These are phyloP conservation scores for Geranomyces variabilis DNA, from an alignment of 192 early-diverging fungal genomes.

Conservation along the genomic window DNA sequence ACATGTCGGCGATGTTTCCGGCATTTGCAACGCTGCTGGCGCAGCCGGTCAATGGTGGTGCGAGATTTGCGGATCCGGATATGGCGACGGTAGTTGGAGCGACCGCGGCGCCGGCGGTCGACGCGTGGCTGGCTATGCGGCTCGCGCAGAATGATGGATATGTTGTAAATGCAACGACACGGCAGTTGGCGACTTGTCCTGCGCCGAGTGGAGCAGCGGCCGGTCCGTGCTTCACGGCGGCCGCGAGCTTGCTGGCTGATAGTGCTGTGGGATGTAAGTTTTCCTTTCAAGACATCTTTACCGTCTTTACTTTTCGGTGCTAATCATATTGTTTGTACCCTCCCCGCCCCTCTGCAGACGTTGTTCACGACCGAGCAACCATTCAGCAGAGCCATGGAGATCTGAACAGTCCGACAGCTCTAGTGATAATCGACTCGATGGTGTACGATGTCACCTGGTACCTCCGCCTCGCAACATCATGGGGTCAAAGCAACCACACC, in stretches of 20 bases:
- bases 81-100: slow-evolving; percentile 1
- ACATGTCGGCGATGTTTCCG: slow-evolving; percentile 14
- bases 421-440: slow-evolving; percentile 12
- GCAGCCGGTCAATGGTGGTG: not conserved
- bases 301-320: too few relatives aligned
- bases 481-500: not conserved
- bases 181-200: slow-evolving; percentile 6
- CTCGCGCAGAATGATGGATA: not conserved
- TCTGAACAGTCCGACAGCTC: not conserved
- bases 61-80: slow-evolving; percentile 10
- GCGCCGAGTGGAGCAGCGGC: not conserved
- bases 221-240: slow-evolving; percentile 8
- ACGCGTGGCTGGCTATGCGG: not conserved
- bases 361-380: not conserved
- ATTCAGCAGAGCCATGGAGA: not conserved
- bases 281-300: too few relatives aligned
- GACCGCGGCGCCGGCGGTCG: not conserved
- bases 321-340: not conserved
- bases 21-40: not conserved
- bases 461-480: slow-evolving; percentile 20
- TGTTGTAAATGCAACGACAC: not conserved
- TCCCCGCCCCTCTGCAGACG: not conserved
- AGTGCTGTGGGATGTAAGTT: slow-evolving; percentile 25
- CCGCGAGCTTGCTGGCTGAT: not conserved
- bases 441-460: slow-evolving; percentile 27